Evolutionary conservation across 495 filamentous ascomycete species (phyloP), one percentile per base, ranked within the genome.

Genomic region (Aspergillus olivimuriae): DNA sequence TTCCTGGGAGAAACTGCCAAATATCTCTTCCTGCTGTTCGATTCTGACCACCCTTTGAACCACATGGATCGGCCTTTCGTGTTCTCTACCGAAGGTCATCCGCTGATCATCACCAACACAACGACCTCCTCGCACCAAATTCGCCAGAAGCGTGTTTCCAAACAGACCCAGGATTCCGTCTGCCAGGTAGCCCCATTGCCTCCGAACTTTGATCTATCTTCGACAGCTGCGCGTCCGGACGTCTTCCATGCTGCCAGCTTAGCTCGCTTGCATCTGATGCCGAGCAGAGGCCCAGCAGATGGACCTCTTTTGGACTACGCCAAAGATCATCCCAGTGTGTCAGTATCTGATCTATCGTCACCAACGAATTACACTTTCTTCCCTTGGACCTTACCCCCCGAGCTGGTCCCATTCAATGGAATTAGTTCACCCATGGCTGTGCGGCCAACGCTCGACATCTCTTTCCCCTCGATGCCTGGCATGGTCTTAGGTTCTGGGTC

Each of bases 1-100:
- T 97, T 95, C 61, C 73, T 97, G 1, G 89, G 94, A 3, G 92
- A 98, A 64, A 98, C 92, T 0, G 81, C 86, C 41, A 95, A 96
- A 62, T 98, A 98, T 62, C 68, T 98, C 41, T 94, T 89, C 48
- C 68, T 98, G 30, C 76, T 97, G 1, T 97, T 91, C 62, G 85
- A 92, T 39, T 73, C 78, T 24, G 74, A 80, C 12, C 92, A 97
- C 65, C 92, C 92, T 1, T 60, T 97, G 19, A 96, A 97, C 68
- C 78, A 76, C 4, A 61, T 90, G 14, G 91, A 96, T 63, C 82
- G 81, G 3, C 76, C 89, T 2, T 89, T 87, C 67, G 90, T 98
- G 4, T 97, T 98, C 57, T 87, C 84, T 17, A 98, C 92, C 0
- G 92, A 98, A 65, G 92, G 90, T 2, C 92, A 98, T 68, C 92